A percentile compares a stretch with the other conserved stretches of the same genome.
phyloP scores from a whole-genome alignment of 2,329 filamentous ascomycete genomes.

The Cytospora leucostoma region DNA sequence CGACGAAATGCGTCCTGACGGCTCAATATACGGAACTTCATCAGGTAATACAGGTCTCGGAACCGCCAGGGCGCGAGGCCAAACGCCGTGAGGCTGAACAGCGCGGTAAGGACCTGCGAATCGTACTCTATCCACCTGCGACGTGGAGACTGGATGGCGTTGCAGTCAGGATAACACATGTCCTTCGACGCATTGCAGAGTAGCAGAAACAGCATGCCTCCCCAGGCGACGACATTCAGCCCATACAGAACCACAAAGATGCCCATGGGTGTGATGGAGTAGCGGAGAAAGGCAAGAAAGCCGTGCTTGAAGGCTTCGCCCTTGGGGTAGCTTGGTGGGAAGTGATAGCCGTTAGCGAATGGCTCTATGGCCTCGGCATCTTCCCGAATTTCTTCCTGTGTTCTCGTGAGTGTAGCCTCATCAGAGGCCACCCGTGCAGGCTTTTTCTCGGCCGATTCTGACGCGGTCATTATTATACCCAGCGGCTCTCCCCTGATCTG shows the following conservation, averaged over 20 bases:
- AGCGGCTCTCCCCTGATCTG: background rate
- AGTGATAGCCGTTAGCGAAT: constrained; percentile 67
- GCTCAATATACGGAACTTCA: constrained; percentile 61
- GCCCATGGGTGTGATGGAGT: constrained; percentile 72
- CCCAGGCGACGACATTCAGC: constrained; percentile 84
- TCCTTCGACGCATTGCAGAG: constrained; percentile 73
- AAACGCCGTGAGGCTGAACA: constrained; percentile 87
- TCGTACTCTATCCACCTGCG: constrained; percentile 83
- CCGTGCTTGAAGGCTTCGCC: constrained; percentile 60
- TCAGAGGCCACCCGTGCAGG: constrained; percentile 28
- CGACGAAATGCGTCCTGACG: constrained; percentile 61
- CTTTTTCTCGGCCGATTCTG: constrained; percentile 7
- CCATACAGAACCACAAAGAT: constrained; percentile 79
- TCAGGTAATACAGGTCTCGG: constrained; percentile 73
- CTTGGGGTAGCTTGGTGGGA: constrained; percentile 62
- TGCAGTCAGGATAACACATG: constrained; percentile 72
- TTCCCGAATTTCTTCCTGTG: constrained; percentile 17
- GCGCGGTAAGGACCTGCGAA: constrained; percentile 77
- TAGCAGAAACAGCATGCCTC: constrained; percentile 85
- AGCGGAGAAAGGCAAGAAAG: constrained; percentile 66
- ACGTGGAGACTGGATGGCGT: constrained; percentile 74
- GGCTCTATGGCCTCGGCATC: constrained; percentile 38
- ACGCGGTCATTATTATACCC: background rate
- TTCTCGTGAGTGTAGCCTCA: constrained; percentile 30
- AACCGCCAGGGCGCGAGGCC: constrained; percentile 84